Evolutionary conservation across 2,329 filamentous ascomycete genomes (phyloP), one percentile per base, ranked within the genome.

Genomic region (Pseudocercospora cruenta): DNA sequence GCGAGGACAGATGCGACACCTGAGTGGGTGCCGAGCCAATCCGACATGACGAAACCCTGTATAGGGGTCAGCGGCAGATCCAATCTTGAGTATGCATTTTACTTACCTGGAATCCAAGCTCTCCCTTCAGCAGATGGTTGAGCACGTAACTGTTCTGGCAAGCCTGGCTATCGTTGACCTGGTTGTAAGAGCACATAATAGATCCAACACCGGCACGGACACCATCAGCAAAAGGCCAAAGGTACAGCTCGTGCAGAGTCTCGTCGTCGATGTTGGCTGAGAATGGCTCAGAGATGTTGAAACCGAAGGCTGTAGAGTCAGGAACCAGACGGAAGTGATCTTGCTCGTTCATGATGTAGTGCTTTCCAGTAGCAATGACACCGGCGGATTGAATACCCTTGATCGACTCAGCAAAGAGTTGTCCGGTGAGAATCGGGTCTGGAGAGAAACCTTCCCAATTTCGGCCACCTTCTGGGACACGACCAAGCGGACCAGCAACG

Each of bases 161-260:
- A 4, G 84, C 84, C 78, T 88, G 91, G 14, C 86, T 88, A 68
- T 87, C 87, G 77, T 92, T 91, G 75, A 91, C 80, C 75, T 88
- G 88, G 75, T 91, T 89, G 78, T 92, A 92, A 19, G 87, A 88
- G 79, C 90, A 92, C 90, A 92, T 92, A 61, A 94, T 86, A n/a
- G 88, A 88, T 0, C 87, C 92, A 1, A 95, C 92, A 28, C 92
- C 92, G 4, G 91, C 92, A 64, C 86, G 87, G 19, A 96, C 84
- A 16, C 88, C 89, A 70, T 96, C 90, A 1, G 88, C 90, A 76
- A 96, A 96, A 0, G 93, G 93, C 92, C 93, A 96, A 0, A 89
- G 85, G 73, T 96, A 96, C 1, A 96, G 80, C 78, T 93, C 91
- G 74, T 93, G 91, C 69, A 92, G 76, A 0, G 90, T 88, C 49